Base-by-base conservation (phyloP, 2,329 filamentous ascomycete species). In the Myotisia sp. region DNA sequence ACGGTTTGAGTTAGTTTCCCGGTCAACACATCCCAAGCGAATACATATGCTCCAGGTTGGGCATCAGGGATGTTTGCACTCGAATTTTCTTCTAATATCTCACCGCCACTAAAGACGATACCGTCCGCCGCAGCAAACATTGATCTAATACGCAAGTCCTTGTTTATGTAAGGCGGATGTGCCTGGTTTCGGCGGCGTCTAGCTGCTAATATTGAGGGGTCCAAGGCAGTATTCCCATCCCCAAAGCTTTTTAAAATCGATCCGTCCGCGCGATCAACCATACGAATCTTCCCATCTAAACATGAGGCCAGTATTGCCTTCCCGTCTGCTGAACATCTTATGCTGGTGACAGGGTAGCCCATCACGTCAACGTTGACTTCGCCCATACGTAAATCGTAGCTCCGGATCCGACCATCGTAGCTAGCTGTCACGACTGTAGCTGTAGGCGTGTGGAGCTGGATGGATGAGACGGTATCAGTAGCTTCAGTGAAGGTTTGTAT, bases 371-470 rank as follows among this genome's bases (percentile, higher is more conserved):
- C 73, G 3, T 73, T 71, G 31, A 76, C 67, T 34, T 64, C 65
- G 0, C 86, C 86, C 66, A 73, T 79, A 36, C 84, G 68, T 26
- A 92, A 59, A 59, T 95, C 87, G 59, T 95, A 94, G 39, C 68
- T 68, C 35, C 87, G 65, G 1, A 92, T 72, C 38, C 79, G 67
- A 2, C 86, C 86, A 58, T 95, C 87, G 37, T 93, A 82, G 53
- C 82, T 86, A 0, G 79, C 84, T 1, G 71, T 69, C 2, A 84
- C 57, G 32, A 95, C 71, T 55, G 52, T 59, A 37, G 55, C 57
- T 0, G 48, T 54, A 7, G 52, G 45, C 47, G 51, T 53, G 31
- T 62, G 56, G 2, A 55, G 53, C 37, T 58, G 51, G 3, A 62
- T 40, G 5, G 49, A 51, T 5, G 58, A 60, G 29, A 62, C 57